These are phyloP conservation scores for Massarina eburnea DNA, from an alignment of 2,329 filamentous ascomycete species.

Conservation along the genomic window DNA sequence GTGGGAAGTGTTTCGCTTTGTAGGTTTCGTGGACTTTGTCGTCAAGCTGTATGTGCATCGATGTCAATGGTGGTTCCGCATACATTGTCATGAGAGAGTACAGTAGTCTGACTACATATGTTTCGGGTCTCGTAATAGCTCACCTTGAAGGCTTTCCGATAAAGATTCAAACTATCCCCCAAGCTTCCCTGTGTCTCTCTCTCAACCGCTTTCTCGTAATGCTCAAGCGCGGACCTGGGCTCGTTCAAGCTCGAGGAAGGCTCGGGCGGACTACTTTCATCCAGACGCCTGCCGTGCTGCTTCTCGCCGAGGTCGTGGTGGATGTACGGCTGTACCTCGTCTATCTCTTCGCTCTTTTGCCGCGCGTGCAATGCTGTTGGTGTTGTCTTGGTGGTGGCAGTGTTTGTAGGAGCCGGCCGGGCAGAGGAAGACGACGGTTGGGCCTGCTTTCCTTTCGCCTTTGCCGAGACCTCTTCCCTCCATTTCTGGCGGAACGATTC, in stretches of 20 bases:
- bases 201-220: conserved; percentile 90
- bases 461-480: conserved; percentile 73
- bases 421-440: conserved; percentile 15
- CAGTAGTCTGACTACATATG: background rate
- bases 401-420: too few relatives aligned
- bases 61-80: background rate
- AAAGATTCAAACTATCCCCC: conserved; percentile 84
- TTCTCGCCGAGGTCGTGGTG: conserved; percentile 52
- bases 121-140: conserved; percentile 25
- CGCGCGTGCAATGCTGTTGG: conserved; percentile 28
- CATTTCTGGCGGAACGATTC: conserved; percentile 85
- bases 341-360: conserved; percentile 37
- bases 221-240: conserved; percentile 79
- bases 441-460: conserved; percentile 42
- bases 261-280: conserved; percentile 43
- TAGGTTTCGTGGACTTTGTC: conserved; percentile 81
- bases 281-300: conserved; percentile 47
- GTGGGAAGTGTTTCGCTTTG: conserved; percentile 86
- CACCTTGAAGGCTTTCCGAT: conserved; percentile 87
- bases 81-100: background rate
- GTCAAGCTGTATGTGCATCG: conserved; percentile 65
- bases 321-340: conserved; percentile 44
- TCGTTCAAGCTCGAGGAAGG: conserved; percentile 45
- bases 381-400: conserved; percentile 19
- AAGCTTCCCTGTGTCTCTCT: conserved; percentile 82